phyloP scores from a whole-genome alignment of 2,329 filamentous ascomycete species.

The Neurospora sp. region DNA sequence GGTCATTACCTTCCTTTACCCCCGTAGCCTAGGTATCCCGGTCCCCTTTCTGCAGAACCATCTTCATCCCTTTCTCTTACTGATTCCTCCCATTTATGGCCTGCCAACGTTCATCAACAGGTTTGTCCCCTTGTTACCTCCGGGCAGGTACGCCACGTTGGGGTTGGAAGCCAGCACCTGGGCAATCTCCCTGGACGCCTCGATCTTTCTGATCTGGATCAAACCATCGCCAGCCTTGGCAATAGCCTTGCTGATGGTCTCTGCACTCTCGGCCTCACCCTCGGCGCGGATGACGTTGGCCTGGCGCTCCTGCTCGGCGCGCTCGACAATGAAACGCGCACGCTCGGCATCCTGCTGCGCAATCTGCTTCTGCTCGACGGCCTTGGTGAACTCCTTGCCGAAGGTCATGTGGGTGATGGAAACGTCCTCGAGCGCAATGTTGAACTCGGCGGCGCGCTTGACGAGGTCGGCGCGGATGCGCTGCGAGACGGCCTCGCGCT shows the following conservation, averaged over 20 bases:
- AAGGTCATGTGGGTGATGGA: constrained; percentile 99
- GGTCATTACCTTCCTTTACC: background rate
- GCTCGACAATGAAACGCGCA: constrained; percentile 95
- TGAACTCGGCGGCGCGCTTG: constrained; percentile 91
- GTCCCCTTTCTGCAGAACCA: background rate
- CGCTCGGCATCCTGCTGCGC: constrained; percentile 98
- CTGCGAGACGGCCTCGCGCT: constrained; percentile 92
- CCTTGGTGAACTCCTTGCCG: constrained; percentile 95
- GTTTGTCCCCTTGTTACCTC: constrained; percentile 57
- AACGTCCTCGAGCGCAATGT: constrained; percentile 97
- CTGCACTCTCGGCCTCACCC: constrained; percentile 93
- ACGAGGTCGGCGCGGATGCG: constrained; percentile 88
- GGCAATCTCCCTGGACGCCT: constrained; percentile 93
- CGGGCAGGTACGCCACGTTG: constrained; percentile 90
- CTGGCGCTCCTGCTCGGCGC: constrained; percentile 96
- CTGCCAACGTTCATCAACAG: constrained; percentile 43
- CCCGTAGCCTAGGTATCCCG: constrained; percentile 1
- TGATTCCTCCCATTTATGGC: constrained; percentile 21
- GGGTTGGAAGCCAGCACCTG: constrained; percentile 82
- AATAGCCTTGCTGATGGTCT: constrained; percentile 90
- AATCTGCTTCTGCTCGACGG: constrained; percentile 99
- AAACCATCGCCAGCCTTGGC: constrained; percentile 88
- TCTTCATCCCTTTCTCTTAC: background rate
- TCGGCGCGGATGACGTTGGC: constrained; percentile 97
- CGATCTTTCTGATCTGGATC: constrained; percentile 92